Base-by-base conservation (phyloP, 2,329 filamentous ascomycete genomes). In the Cercospora nicotianae region DNA sequence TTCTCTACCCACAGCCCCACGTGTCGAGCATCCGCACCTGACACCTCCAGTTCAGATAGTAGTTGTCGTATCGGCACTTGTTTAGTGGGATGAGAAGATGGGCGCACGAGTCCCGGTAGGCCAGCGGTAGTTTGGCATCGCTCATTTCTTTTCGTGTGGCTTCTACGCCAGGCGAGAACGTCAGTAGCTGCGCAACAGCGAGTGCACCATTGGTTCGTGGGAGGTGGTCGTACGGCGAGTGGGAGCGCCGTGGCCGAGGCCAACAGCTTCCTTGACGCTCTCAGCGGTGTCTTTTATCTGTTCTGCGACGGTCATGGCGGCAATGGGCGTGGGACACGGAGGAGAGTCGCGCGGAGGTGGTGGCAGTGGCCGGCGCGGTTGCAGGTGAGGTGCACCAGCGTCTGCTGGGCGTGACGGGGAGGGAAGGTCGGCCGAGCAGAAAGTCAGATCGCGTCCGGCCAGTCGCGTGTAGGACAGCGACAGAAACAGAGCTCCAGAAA, bases 21-120 rank as follows among this genome's bases (percentile, higher is more conserved):
- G 8, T 45, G 10, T 57, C 28, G 23, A 20, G 30, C 90, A 75
- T 87, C 18, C 55, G n/a, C 16, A 98, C 95, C 87, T 92, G 89
- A 82, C 95, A 99, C 87, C 96, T 97, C 95, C 95, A 99, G 18
- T 94, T 94, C 76, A 97, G 83, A 81, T 97, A 99, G 85, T 91
- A 98, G 71, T 93, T 91, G 75, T 96, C 90, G 82, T 88, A 87
- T 70, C 95, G 93, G 87, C 95, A 99, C 78, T 91, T 91, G 85
- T 99, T 99, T 75, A 99, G 87, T 16, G 95, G 95, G 72, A 98
- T 97, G 70, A 98, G 85, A 58, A 99, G 90, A 82, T 95, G 89
- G 71, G 94, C 95, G 84, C 95, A 99, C 83, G 90, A 94, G 83
- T 99, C 95, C 80, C 95, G 89, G 87, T 99, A 99, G 76, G 91